These are phyloP conservation scores for Orbilia ellipsospora DNA, from an alignment of 2,329 filamentous ascomycete species.

Conservation along the genomic window DNA sequence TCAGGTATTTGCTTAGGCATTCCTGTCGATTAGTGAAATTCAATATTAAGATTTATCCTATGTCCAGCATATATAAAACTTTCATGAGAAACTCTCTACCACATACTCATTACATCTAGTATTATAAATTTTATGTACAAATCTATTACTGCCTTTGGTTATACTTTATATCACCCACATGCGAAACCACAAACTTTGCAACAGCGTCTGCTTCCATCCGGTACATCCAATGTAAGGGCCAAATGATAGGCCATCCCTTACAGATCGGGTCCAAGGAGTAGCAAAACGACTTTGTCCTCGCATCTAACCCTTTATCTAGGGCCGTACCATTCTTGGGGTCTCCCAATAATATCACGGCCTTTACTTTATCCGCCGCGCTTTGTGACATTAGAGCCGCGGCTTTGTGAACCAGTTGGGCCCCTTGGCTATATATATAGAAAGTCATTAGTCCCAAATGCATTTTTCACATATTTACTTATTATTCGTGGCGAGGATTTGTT, in stretches of 20 bases:
- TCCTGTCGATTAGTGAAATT: too few relatives aligned
- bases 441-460: too few relatives aligned
- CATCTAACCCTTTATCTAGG: constrained; percentile 15
- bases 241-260: constrained; percentile 57
- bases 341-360: constrained; percentile 60
- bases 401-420: constrained; percentile 35
- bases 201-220: constrained; percentile 55
- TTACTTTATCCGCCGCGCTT: constrained; percentile 56
- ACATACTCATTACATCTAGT: too few relatives aligned
- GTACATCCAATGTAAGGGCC: constrained; percentile 58
- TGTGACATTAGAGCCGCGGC: constrained; percentile 57
- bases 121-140: too few relatives aligned
- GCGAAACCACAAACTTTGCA: constrained; percentile 55
- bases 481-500: too few relatives aligned
- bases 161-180: neutral
- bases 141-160: too few relatives aligned
- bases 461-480: too few relatives aligned
- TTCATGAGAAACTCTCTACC: too few relatives aligned
- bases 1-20: too few relatives aligned
- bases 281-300: constrained; percentile 59
- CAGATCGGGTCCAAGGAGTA: constrained; percentile 59
- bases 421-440: constrained; percentile 2
- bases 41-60: too few relatives aligned
- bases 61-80: too few relatives aligned
- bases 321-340: constrained; percentile 56